Conservation (phyloP, 805 yeast genomes). For the Cyberlindnera mrakii region DNA sequence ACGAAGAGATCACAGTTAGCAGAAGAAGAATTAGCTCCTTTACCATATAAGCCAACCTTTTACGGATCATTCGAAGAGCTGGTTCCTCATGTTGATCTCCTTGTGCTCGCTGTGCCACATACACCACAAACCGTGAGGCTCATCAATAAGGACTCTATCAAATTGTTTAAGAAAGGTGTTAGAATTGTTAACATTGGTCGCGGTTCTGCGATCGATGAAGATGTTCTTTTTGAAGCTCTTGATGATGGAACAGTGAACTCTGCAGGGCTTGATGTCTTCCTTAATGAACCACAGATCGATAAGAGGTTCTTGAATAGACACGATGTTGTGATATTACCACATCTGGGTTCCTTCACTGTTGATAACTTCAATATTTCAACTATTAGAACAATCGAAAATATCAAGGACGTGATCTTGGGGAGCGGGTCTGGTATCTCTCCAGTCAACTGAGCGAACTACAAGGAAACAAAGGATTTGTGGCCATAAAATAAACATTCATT, state of each 20-base stretch:
- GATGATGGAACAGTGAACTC: constrained; percentile 52
- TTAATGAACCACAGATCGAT: constrained; percentile 53
- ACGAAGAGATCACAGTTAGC: constrained; percentile 46
- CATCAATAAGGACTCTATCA: constrained; percentile 42
- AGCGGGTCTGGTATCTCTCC: constrained; percentile 13
- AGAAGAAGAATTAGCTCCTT: constrained; percentile 25
- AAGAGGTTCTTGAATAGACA: constrained; percentile 44
- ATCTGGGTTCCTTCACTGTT: constrained; percentile 62
- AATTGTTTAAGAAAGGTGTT: constrained; percentile 44
- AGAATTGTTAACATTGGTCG: constrained; percentile 72
- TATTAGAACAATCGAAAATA: constrained; percentile 47
- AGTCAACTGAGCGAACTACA: constrained; percentile 4
- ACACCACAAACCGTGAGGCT: constrained; percentile 51
- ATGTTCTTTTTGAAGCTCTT: constrained; percentile 56
- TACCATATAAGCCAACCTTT: constrained; percentile 42
- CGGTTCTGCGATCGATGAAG: constrained; percentile 62
- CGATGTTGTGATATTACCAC: constrained; percentile 58
- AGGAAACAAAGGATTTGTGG: background rate
- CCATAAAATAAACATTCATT: background rate
- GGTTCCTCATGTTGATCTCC: constrained; percentile 41
- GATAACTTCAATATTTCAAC: constrained; percentile 52
- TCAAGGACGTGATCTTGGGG: constrained; percentile 13
- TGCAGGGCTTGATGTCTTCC: constrained; percentile 72
- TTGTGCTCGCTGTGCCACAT: constrained; percentile 65
- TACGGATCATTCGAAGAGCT: constrained; percentile 39